Conservation (phyloP, 495 filamentous ascomycete genomes). For the Amorphotheca resinae region DNA sequence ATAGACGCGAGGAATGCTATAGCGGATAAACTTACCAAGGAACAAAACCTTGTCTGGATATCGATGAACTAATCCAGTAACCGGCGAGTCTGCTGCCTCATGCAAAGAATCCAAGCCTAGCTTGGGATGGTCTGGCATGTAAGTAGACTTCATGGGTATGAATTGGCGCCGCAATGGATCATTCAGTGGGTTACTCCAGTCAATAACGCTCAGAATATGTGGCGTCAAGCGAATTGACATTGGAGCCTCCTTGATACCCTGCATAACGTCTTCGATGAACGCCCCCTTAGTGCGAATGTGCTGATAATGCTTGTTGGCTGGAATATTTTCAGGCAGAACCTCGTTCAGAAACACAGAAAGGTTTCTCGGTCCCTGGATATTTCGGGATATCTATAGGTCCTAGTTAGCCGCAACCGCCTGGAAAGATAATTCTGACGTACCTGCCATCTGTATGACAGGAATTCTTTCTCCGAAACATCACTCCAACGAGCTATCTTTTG, state of each 20-base stretch:
- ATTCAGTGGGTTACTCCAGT: slow-evolving; percentile 42
- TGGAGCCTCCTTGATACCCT: slow-evolving; percentile 34
- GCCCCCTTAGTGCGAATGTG: slow-evolving; percentile 32
- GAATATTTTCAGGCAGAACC: slow-evolving; percentile 33
- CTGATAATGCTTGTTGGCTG: slow-evolving; percentile 18
- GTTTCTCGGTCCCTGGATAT: slow-evolving; percentile 26
- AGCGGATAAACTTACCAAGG: slow-evolving; percentile 30
- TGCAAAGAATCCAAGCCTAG: slow-evolving; percentile 32
- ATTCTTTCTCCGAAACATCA: slow-evolving; percentile 29
- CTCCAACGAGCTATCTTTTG: slow-evolving; percentile 31
- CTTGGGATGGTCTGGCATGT: slow-evolving; percentile 36
- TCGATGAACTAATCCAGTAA: slow-evolving; percentile 40
- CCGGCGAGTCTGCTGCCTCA: slow-evolving; percentile 35
- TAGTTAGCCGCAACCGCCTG: too few relatives aligned
- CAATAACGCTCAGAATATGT: slow-evolving; percentile 37
- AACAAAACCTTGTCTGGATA: slow-evolving; percentile 49
- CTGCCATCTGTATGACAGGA: slow-evolving; percentile 34
- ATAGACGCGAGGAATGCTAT: background rate
- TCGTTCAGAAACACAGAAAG: slow-evolving; percentile 31
- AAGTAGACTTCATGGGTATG: slow-evolving; percentile 35
- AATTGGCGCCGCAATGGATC: slow-evolving; percentile 45
- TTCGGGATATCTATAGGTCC: slow-evolving; percentile 24
- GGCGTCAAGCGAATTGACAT: slow-evolving; percentile 46
- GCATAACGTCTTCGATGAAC: slow-evolving; percentile 37
- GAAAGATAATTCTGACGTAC: slow-evolving; percentile 23